Base-by-base conservation (phyloP, 2,329 filamentous ascomycete species). In the Akanthomyces uredinophilus region DNA sequence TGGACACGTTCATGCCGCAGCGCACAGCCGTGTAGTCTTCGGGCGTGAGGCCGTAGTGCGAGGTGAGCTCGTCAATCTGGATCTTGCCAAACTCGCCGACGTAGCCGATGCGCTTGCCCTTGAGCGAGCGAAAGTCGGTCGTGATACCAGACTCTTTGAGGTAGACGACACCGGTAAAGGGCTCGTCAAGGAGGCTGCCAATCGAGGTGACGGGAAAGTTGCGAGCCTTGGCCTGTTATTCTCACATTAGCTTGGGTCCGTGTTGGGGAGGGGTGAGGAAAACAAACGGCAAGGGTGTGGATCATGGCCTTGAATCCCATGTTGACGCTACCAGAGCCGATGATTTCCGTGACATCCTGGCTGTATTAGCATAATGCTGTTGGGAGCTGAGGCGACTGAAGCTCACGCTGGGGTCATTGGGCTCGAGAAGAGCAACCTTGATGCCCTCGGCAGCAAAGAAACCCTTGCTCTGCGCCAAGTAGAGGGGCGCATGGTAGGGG, bases 251-350 rank as follows among this genome's bases (percentile, higher is more conserved):
- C 54, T 4, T 65, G 54, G 63, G 32, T 22, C 37, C 39, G 2
- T 46, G 27, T 6, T 22, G 3, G 46, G 14, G 14, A 29, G 2
- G 11, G 27, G 18, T 3, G 18, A 10, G 27, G 5, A 18, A 32
- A 43, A 58, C 49, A 47, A 39, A 87, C 86, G 61, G 88, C 89
- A 64, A 92, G 82, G 10, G 89, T 92, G 71, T 92, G 89, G 67
- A 92, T 92, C 89, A 92, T 92, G 66, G 89, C 89, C 75, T 92
- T 92, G 82, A 90, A 91, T 50, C 89, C 89, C 70, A 92, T 83
- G 70, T 92, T 88, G 55, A 91, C 86, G 71, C 91, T 91, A 64
- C 86, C 87, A 61, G 83, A 87, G 63, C 89, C 89, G 66, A 92
- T 90, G 73, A 92, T 91, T 73, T 92, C 89, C 65, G 89, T 92